Evolutionary conservation across 2,329 filamentous ascomycete species (phyloP), one percentile per base, ranked within the genome.

Genomic region (Apiospora hydei): DNA sequence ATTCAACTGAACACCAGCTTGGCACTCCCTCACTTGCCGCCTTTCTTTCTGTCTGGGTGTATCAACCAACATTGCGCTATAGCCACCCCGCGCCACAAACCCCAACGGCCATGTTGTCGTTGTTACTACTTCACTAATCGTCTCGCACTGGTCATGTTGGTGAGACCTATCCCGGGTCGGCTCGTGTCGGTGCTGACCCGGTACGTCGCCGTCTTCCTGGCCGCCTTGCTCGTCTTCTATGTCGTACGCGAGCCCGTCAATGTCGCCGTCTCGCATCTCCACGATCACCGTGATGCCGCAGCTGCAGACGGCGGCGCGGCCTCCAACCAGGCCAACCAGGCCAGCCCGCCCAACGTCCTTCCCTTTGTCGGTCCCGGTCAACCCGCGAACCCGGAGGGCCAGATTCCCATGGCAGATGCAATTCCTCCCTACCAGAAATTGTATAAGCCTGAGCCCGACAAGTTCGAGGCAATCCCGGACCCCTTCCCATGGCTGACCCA

Each of bases 401-500:
- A 43, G 49, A 41, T 10, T 18, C 66, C 66, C 66, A 47, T 38
- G 68, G 30, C 43, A 30, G 49, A 49, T 51, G 46, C 26, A 18
- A 4, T n/a, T 38, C 57, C 53, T 38, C 30, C 18, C 7, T 71
- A 69, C 21, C 77, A 77, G 38, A 82, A 81, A 46, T 77, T 77
- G 24, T 81, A 79, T 72, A 84, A 84, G 72, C 80, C 81, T 3
- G 73, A 76, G 3, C 73, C 77, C 16, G 69, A 76, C 18, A 74
- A 74, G 14, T 77, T 74, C 14, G 71, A 76, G 18, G 78, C 81
- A 2, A 78, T 84, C 38, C 75, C 77, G 13, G 82, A 84, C 74
- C 82, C 83, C 11, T 84, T 84, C 74, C 82, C 82, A 0, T 78
- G 81, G 72, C 75, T 84, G 71, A 80, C 78, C 7, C 70, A 75